These are phyloP conservation scores for Zygotorulaspora florentina DNA, from an alignment of 805 yeast species.

Conservation along the genomic window DNA sequence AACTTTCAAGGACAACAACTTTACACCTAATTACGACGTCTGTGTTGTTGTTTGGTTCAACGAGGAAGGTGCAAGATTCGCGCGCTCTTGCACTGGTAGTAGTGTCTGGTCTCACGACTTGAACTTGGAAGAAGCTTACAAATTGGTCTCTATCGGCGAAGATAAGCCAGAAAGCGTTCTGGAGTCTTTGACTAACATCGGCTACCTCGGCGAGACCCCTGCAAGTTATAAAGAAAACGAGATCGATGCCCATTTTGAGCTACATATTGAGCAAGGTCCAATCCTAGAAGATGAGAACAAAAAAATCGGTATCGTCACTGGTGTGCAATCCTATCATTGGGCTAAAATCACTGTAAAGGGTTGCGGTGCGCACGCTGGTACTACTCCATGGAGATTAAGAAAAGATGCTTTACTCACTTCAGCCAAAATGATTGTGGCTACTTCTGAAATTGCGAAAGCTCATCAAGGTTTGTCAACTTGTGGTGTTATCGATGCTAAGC, in stretches of 20 bases:
- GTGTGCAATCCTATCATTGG: slow-evolving; percentile 68
- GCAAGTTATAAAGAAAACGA: slow-evolving; percentile 50
- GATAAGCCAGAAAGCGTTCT: slow-evolving; percentile 45
- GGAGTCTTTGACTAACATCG: slow-evolving; percentile 56
- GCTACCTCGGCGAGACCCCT: slow-evolving; percentile 51
- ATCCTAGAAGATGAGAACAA: slow-evolving; percentile 52
- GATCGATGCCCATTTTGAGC: slow-evolving; percentile 64
- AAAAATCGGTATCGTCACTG: slow-evolving; percentile 60
- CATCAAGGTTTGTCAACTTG: slow-evolving; percentile 54
- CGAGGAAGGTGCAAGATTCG: slow-evolving; percentile 77
- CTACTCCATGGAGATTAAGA: slow-evolving; percentile 61
- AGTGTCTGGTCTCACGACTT: slow-evolving; percentile 61
- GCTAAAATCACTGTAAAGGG: slow-evolving; percentile 53
- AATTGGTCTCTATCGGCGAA: slow-evolving; percentile 52
- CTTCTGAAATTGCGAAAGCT: slow-evolving; percentile 51
- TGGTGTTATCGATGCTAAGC: slow-evolving; percentile 53
- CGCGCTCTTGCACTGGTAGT: slow-evolving; percentile 62
- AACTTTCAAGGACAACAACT: slow-evolving; percentile 56
- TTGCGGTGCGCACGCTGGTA: slow-evolving; percentile 68
- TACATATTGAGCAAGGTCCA: slow-evolving; percentile 78
- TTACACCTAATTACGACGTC: slow-evolving; percentile 60
- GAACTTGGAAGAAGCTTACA: slow-evolving; percentile 46
- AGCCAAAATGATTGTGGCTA: slow-evolving; percentile 51
- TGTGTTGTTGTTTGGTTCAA: slow-evolving; percentile 68
- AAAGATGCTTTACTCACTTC: slow-evolving; percentile 60